A percentile compares a stretch with the other conserved stretches of the same genome.
Evolutionary conservation across 768 basidiomycete genomes (phyloP).

Genomic region (Tylopilus cervinicoccineus): DNA sequence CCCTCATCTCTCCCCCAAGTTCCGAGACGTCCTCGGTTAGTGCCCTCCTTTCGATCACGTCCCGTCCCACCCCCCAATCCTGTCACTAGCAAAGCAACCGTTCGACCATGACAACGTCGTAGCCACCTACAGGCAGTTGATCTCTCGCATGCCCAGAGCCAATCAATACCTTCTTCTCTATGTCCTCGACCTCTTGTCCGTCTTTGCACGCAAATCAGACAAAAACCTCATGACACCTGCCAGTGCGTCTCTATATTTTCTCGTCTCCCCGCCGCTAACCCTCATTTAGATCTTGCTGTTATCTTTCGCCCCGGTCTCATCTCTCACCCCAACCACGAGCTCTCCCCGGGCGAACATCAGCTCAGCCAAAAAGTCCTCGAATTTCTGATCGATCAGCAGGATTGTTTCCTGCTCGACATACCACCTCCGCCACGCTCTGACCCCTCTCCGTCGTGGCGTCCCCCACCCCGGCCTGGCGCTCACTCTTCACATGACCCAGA

Average conservation of each 20-base stretch:
- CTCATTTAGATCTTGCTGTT: conserved; percentile 76
- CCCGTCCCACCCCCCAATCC: conserved; percentile 15
- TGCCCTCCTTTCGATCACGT: neutral
- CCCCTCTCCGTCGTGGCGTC: conserved; percentile 29
- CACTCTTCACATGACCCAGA: conserved; percentile 31
- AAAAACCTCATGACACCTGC: conserved; percentile 95
- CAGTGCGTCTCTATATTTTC: conserved; percentile 51
- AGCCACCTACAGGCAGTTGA: conserved; percentile 77
- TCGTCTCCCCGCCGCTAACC: neutral
- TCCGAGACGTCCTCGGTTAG: conserved; percentile 75
- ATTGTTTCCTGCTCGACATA: conserved; percentile 90
- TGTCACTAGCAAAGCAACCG: conserved; percentile 54
- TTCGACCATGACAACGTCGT: conserved; percentile 71
- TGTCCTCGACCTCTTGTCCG: conserved; percentile 91
- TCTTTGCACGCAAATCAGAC: conserved; percentile 87
- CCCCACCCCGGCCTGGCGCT: conserved; percentile 6
- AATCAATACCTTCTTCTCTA: conserved; percentile 97
- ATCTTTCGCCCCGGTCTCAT: conserved; percentile 96
- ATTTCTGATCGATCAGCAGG: conserved; percentile 94
- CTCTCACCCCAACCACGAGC: conserved; percentile 82
- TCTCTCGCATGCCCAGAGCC: conserved; percentile 76
- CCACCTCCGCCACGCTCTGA: conserved; percentile 56
- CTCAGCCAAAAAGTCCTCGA: conserved; percentile 89
- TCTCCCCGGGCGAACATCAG: conserved; percentile 81
- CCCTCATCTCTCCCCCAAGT: conserved; percentile 39